A percentile compares a stretch with the other conserved stretches of the same genome.
Conservation (phyloP, 768 basidiomycete species). For the Suillus occidentalis region DNA sequence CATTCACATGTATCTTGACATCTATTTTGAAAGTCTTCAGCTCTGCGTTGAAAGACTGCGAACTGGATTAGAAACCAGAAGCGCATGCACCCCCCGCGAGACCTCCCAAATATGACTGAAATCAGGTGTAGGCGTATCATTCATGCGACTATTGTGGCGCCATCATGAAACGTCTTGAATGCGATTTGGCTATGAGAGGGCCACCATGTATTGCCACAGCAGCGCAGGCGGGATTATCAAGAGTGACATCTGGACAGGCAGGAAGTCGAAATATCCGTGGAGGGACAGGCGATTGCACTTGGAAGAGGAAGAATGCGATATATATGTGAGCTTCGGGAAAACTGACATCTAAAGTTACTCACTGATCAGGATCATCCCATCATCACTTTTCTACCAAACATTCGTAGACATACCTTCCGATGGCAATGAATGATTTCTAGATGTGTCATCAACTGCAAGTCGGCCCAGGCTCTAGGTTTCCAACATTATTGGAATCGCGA, state of each 20-base stretch:
- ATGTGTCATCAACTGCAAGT: not conserved
- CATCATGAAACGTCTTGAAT: too few relatives aligned
- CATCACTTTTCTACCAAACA: conserved; percentile 12
- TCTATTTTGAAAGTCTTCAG: too few relatives aligned
- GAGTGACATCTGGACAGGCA: not conserved
- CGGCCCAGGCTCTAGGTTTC: not conserved
- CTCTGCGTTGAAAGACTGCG: too few relatives aligned
- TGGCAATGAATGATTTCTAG: too few relatives aligned
- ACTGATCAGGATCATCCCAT: conserved; percentile 26
- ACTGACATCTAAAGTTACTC: not conserved
- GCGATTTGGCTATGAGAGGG: too few relatives aligned
- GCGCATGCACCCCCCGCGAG: too few relatives aligned
- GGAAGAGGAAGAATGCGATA: conserved; percentile 17
- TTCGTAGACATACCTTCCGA: conserved; percentile 10
- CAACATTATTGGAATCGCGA: too few relatives aligned
- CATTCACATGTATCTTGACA: too few relatives aligned
- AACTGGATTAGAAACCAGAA: too few relatives aligned
- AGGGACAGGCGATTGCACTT: conserved; percentile 22
- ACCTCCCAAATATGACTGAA: too few relatives aligned
- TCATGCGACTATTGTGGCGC: too few relatives aligned
- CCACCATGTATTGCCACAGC: not conserved
- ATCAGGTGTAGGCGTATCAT: too few relatives aligned
- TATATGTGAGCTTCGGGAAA: not conserved
- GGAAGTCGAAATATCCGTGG: conserved; percentile 10
- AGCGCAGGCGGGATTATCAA: conserved; percentile 19